Evolutionary conservation across 2,329 filamentous ascomycete genomes (phyloP), one percentile per base, ranked within the genome.

Genomic region (Lachnellula occidentalis): DNA sequence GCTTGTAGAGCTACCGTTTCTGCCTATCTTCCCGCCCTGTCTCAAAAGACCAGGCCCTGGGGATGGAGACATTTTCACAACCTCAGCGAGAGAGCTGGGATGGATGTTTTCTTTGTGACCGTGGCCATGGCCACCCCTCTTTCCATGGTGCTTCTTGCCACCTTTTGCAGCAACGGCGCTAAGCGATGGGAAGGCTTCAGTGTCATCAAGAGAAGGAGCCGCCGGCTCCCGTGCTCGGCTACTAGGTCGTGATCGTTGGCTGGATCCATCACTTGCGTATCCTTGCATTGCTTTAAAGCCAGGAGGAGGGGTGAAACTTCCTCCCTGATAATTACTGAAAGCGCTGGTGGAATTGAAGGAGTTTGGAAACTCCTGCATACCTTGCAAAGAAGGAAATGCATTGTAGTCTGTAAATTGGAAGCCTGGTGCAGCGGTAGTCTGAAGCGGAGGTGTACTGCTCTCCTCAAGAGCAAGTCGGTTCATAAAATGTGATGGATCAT

Each of bases 21-120:
- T 78, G 36, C 75, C 74, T 43, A 78, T 71, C 69, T 78, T 87
- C 69, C 81, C 67, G 39, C 81, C 82, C 59, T 79, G 84, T 61
- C 77, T 80, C 63, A 77, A 80, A 45, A 78, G 78, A 22, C 74
- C 74, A 3, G 87, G 84, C 1, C 78, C 79, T n/a, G 91, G 90
- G 7, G 90, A 91, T 0, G 92, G 91, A 5, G 90, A 89, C 88
- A 96, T 95, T 69, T 92, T 94, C 55, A 97, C 91, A 55, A 97
- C 87, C 71, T 97, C 94, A 36, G 92, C 92, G 50, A 99, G 76
- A 19, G 90, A 95, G 65, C 84, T 90, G 1, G 90, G 85, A 55
- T 79, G 70, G 36, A 74, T 77, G 57, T 82, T 85, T 57, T 90
- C 86, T 66, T 87, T 90, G 64, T 81, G 80, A 7, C 74, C 74